Conservation (phyloP, 495 filamentous ascomycete species). For the Daldinia vernicosa region DNA sequence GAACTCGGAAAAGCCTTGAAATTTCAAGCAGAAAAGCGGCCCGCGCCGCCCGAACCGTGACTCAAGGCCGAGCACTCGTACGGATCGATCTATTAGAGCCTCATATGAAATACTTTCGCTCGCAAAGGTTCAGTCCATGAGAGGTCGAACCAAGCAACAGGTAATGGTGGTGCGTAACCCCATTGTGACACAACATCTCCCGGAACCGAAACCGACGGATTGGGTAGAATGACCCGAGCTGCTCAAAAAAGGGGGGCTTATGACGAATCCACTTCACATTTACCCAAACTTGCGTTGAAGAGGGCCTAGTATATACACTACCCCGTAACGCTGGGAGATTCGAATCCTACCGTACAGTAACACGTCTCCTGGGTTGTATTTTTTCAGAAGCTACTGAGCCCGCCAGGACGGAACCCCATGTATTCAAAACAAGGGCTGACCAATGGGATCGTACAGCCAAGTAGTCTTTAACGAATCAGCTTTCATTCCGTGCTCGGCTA, state of each 20-base stretch:
- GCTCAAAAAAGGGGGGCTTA: neutral
- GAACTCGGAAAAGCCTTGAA: conserved; percentile 6
- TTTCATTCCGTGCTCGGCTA: conserved; percentile 16
- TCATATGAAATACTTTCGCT: conserved; percentile 5
- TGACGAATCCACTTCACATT: conserved; percentile 10
- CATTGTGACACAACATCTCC: neutral
- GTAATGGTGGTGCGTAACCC: conserved; percentile 1
- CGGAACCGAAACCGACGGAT: neutral
- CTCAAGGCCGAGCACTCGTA: conserved; percentile 18
- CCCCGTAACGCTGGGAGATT: conserved; percentile 4
- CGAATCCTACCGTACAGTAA: conserved; percentile 22
- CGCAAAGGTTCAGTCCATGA: neutral
- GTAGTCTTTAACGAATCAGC: conserved; percentile 24
- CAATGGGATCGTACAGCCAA: conserved; percentile 20
- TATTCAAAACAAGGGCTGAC: conserved; percentile 8
- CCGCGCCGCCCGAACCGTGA: conserved; percentile 35
- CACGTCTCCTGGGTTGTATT: conserved; percentile 27
- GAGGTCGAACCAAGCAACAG: neutral
- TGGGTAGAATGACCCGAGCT: conserved; percentile 8
- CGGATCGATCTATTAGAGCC: conserved; percentile 22
- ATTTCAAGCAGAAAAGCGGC: conserved; percentile 21
- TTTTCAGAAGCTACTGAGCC: conserved; percentile 40
- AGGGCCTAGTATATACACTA: conserved; percentile 12
- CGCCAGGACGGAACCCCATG: conserved; percentile 49
- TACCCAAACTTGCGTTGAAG: conserved; percentile 7